phyloP scores from a whole-genome alignment of 306 rosid species.

The Biancaea sappan region DNA sequence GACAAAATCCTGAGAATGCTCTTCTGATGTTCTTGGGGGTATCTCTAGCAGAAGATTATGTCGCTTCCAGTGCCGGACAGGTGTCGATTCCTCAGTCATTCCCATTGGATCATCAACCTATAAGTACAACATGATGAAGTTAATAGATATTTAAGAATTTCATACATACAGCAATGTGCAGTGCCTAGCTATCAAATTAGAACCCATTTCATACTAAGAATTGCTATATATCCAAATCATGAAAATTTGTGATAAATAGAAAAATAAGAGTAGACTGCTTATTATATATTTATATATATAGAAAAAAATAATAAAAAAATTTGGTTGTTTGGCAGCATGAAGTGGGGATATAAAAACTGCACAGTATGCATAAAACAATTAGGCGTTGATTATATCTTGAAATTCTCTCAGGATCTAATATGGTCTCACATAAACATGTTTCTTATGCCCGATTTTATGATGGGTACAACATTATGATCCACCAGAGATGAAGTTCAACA shows the following conservation, averaged over 20 bases:
- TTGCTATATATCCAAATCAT: neutral
- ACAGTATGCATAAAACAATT: neutral
- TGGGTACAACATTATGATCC: neutral
- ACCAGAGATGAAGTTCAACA: constrained; percentile 2
- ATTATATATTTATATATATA: too few species aligned
- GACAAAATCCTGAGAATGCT: constrained; percentile 54
- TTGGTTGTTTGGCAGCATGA: neutral
- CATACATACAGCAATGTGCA: neutral
- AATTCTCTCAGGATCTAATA: neutral
- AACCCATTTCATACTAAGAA: neutral
- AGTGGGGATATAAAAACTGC: neutral
- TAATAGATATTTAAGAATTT: neutral
- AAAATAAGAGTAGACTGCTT: too few species aligned
- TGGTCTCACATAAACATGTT: neutral
- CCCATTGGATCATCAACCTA: constrained; percentile 58
- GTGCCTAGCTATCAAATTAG: constrained; percentile 1
- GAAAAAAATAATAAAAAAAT: neutral
- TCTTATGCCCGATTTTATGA: neutral
- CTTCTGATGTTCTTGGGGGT: constrained; percentile 58
- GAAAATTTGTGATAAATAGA: neutral
- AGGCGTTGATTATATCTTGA: neutral
- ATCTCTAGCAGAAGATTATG: constrained; percentile 69
- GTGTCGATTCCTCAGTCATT: constrained; percentile 42
- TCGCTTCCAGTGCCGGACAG: constrained; percentile 56
- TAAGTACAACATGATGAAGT: neutral